A percentile compares a stretch with the other conserved stretches of the same genome.
phyloP scores from a whole-genome alignment of 2,329 filamentous ascomycete species.

The Phyllosticta citrichinensis region DNA sequence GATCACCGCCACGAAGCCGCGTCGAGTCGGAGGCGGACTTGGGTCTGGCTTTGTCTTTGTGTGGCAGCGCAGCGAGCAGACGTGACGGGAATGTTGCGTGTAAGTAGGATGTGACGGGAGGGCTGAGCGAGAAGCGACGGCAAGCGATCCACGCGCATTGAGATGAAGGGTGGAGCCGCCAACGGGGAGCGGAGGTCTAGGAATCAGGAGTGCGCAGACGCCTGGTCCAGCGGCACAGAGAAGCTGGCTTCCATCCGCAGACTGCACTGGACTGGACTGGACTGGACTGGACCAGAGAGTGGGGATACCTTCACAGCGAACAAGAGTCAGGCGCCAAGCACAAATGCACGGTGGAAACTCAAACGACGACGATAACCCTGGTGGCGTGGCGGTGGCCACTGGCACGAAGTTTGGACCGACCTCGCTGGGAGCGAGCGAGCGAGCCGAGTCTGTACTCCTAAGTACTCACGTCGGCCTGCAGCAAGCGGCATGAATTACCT shows the following conservation, averaged over 20 bases:
- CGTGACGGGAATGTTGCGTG: slow-evolving; percentile 1
- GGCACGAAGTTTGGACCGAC: neutral
- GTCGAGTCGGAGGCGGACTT: neutral
- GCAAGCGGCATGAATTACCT: too few relatives aligned
- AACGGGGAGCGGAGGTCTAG: slow-evolving; percentile 1
- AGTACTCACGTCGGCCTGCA: too few relatives aligned
- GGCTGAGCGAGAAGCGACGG: slow-evolving; percentile 9
- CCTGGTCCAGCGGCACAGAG: neutral
- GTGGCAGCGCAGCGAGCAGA: neutral
- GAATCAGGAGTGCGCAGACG: neutral
- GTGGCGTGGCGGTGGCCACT: too few relatives aligned
- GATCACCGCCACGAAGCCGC: neutral
- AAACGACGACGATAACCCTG: neutral
- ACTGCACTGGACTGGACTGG: neutral
- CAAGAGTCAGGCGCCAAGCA: neutral
- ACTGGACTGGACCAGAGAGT: neutral
- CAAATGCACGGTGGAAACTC: neutral
- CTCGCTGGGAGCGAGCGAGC: too few relatives aligned
- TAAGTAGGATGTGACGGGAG: slow-evolving; percentile 9
- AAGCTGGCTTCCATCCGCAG: neutral
- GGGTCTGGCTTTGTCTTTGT: slow-evolving; percentile 3
- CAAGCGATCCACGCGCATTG: slow-evolving; percentile 10
- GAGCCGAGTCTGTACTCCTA: too few relatives aligned
- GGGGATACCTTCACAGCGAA: neutral
- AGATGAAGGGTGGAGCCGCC: slow-evolving; percentile 11